These are phyloP conservation scores for Pythium myriotylum DNA, from an alignment of 352 stramenopile species.

Conservation along the genomic window DNA sequence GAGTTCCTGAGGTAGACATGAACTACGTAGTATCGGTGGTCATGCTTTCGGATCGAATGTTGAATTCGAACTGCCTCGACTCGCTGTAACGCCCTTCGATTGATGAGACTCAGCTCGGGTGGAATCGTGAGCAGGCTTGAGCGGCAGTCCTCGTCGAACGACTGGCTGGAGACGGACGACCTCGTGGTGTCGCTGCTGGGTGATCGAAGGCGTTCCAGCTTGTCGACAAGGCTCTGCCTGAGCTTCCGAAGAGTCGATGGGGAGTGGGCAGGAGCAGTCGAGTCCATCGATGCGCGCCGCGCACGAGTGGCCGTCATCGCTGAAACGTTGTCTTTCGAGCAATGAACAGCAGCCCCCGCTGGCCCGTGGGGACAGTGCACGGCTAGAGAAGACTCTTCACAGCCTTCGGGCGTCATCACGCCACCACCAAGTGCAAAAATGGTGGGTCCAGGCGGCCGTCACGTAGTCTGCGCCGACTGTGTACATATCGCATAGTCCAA, in stretches of 20 bases:
- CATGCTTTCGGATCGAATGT: conserved; percentile 14
- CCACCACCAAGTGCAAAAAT: no score
- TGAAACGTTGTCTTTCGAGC: no score
- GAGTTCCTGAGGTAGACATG: conserved; percentile 6
- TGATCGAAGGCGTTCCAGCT: conserved; percentile 3
- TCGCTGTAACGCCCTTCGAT: background rate
- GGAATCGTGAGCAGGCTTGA: background rate
- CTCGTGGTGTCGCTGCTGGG: background rate
- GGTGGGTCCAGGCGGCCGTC: no score
- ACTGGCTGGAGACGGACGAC: background rate
- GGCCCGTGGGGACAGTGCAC: no score
- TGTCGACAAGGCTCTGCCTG: conserved; percentile 2
- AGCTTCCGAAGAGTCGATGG: background rate
- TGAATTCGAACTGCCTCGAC: conserved; percentile 15
- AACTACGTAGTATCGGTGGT: conserved; percentile 11
- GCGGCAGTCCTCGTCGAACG: conserved; percentile 1
- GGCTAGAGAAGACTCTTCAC: no score
- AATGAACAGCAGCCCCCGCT: no score
- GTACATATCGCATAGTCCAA: no score
- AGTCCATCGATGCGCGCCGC: background rate
- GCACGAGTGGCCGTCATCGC: background rate
- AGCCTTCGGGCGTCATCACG: no score
- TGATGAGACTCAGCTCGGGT: background rate
- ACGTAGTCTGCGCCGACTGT: no score
- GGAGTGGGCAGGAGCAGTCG: background rate